Evolutionary conservation across 805 yeast genomes (phyloP), one percentile per base, ranked within the genome.

Genomic region (Wickerhamomyces strasburgensis): DNA sequence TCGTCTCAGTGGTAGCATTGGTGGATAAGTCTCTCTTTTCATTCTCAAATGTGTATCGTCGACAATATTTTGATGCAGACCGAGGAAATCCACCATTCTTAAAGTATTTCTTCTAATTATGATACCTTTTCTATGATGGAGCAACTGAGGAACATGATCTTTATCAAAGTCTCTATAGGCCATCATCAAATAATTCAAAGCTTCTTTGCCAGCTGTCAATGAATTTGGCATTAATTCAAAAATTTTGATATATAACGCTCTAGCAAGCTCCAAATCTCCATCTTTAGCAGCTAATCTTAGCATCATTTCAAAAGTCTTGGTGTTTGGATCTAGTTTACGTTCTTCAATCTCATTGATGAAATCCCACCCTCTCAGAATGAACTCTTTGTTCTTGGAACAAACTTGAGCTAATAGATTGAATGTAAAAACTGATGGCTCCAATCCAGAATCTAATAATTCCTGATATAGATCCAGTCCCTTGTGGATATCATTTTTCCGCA

Each of bases 211-310:
- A 6, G 40, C 30, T 6, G 39, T 38, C 3, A 35, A 26, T 6
- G n/a, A 19, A 9, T 33, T 16, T 3, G 35, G 9, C 39, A 37
- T 61, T 62, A 66, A 52, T 35, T 63, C 62, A 40, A 62, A 58
- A 40, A 73, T 63, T 43, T 68, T 69, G 38, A 64, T 60, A 57
- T 73, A 83, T 25, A 84, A 56, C 0, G 90, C 86, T 48, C 98
- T 68, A 1, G 85, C 68, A 30, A 86, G 64, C 5, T 76, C 65
- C 14, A 84, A 59, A 56, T 89, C 96, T 0, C 95, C 93, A 51
- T 88, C 88, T 40, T 68, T 68, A 0, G 87, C 81, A n/a, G 93
- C 76, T 32, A 90, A 60, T 43, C 80, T 72, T 62, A 90, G 68
- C 78, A 90, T 78, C 13, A 77, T 70, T 43, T 80, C 83, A 47